Conservation (phyloP, 2,329 filamentous ascomycete genomes). For the Aspergillus thermomutatus region DNA sequence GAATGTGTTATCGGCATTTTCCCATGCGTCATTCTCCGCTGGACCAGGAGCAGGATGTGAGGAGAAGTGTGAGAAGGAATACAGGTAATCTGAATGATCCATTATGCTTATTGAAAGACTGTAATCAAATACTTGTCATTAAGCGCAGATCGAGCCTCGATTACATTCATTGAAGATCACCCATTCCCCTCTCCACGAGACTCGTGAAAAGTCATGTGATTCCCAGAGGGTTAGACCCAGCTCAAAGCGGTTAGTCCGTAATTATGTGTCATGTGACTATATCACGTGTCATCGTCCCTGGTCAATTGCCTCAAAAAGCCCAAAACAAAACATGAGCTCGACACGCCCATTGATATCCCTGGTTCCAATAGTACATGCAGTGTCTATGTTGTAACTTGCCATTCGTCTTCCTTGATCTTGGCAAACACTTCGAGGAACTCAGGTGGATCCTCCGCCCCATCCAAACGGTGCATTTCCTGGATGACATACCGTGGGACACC, state of each 20-base stretch:
- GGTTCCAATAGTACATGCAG: too few species aligned
- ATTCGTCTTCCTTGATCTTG: neutral
- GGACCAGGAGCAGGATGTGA: neutral
- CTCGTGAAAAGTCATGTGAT: neutral
- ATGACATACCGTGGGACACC: conserved; percentile 8
- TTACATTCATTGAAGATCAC: neutral
- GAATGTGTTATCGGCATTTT: neutral
- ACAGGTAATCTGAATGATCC: neutral
- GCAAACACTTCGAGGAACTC: neutral
- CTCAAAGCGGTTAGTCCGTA: neutral
- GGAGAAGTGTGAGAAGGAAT: neutral
- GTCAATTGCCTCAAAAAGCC: too few species aligned
- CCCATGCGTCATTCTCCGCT: neutral
- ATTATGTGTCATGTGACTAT: neutral
- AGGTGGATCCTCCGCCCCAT: neutral
- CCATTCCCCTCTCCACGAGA: neutral
- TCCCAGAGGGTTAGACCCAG: neutral
- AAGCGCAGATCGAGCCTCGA: neutral
- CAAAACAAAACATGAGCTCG: too few species aligned
- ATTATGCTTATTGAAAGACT: neutral
- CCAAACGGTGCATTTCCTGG: neutral
- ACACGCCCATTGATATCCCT: too few species aligned
- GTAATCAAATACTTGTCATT: neutral
- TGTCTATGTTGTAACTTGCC: neutral
- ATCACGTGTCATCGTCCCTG: neutral